Base-by-base conservation (phyloP, 2,329 filamentous ascomycete genomes). In the Epichloe scottii region DNA sequence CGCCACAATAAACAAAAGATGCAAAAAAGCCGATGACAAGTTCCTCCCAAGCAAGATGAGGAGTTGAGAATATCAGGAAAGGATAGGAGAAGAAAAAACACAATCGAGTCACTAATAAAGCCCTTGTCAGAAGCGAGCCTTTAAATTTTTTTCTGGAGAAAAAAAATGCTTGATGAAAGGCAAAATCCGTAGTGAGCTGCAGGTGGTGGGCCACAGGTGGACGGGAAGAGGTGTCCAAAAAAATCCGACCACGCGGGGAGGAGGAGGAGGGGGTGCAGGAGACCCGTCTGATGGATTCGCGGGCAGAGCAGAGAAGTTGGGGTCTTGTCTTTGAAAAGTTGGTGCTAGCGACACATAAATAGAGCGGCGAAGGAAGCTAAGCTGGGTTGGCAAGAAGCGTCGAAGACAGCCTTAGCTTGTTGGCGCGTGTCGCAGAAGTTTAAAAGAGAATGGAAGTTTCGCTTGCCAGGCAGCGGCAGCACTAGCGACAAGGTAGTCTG, bases 391-490 rank as follows among this genome's bases (percentile, higher is more conserved):
- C 19, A 46, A 42, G 42, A 49, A 39, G 42, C 19, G 46, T 48
- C 46, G 17, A 34, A 39, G 34, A 48, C 39, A 35, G 17, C 37
- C 46, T 37, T 52, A 46, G 46, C 35, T 37, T 42, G 51, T 21
- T 46, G 51, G 46, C 46, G 47, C 46, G 41, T 46, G 42, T 39
- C 42, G 26, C 40, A 43, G 37, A 52, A 52, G 41, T 49, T 42
- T 52, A 49, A 52, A 46, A 40, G 23, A 44, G 38, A 48, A 34
- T 21, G 15, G 26, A 43, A 6, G 19, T 23, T 37, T 48, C 12
- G 40, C 40, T 47, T 40, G 46, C 46, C 46, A 43, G 38, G 17
- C 40, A 26, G 19, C 40, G 26, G 26, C 26, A 30, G 26, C 26
- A 11, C 26, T 30, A 30, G 26, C 26, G 26, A 30, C 10, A 30